Base-by-base conservation (phyloP, 2,329 filamentous ascomycete species). In the Venturiaceae sp. region DNA sequence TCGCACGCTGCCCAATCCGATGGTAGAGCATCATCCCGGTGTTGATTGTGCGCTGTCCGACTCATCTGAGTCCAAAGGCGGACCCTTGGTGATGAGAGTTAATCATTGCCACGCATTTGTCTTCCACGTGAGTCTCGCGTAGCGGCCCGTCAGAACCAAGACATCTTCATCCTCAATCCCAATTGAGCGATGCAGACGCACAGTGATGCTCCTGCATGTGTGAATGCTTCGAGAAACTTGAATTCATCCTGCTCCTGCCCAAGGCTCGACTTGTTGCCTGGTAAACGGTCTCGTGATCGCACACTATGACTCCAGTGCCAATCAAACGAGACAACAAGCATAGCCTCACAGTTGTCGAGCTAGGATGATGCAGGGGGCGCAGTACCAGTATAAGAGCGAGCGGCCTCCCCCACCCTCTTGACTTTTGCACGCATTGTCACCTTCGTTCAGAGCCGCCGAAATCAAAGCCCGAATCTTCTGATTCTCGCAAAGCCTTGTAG, bases 401-500 rank as follows among this genome's bases (percentile, higher is more conserved):
- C 53, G 36, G 53, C 53, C 53, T 56, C 53, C 53, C 53, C 53
- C 53, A 23, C 53, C 8, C 11, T 16, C 30, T 23, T 9, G 21
- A 19, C 21, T 1, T 32, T 23, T 13, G 36, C 53, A 56, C 53
- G 53, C 53, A 39, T 32, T 30, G 28, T n/a, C 39, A 47, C 41
- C 9, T 57, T 57, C 55, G 55, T 57, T 57, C 54, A 57, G 55
- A 57, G 55, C 55, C 55, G 55, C 55, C 55, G 55, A 47, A 44
- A 23, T 13, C 21, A 3, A 34, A 53, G 55, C 55, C 30, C 13
- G 58, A 39, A 44, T 52, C 44, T 57, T 64, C 66, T 59, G 67
- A 67, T 65, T 68, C 46, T 65, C 66, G 68, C 68, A 65, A 69
- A 74, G 72, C 64, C 68, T 64, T 64, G n/a, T 11, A 46, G 66